Percentiles rank a stretch among this genome's conserved stretches.
Evolutionary conservation across 2,329 filamentous ascomycete genomes (phyloP).

Genomic region (Zarea fungicola): DNA sequence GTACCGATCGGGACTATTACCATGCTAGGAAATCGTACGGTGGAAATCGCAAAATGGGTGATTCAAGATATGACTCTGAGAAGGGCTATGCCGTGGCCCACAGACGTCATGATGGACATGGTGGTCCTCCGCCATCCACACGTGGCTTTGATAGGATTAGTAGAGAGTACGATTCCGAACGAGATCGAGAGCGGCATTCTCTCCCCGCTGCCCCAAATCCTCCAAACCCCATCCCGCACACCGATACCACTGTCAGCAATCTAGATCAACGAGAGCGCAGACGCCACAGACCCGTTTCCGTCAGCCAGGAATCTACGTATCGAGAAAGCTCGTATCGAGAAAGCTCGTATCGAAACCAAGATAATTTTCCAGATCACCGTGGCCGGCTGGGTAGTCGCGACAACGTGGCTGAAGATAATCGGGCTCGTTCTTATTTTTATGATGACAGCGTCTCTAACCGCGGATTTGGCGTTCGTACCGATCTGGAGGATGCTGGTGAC

Average conservation of each 20-base stretch:
- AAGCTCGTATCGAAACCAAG: constrained; percentile 43
- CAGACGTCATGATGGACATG: constrained; percentile 34
- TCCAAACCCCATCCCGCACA: constrained; percentile 22
- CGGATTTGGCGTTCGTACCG: constrained; percentile 49
- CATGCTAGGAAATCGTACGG: constrained; percentile 51
- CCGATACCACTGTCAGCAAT: constrained; percentile 15
- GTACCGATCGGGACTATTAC: constrained; percentile 49
- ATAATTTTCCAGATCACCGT: constrained; percentile 41
- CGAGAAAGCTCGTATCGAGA: constrained; percentile 45
- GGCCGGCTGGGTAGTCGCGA: constrained; percentile 33
- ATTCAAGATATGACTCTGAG: neutral
- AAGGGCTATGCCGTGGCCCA: constrained; percentile 30
- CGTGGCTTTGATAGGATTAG: constrained; percentile 67
- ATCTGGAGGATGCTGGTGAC: constrained; percentile 29
- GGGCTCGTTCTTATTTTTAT: constrained; percentile 32
- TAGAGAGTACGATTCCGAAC: constrained; percentile 41
- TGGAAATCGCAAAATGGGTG: constrained; percentile 31
- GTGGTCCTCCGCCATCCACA: constrained; percentile 62
- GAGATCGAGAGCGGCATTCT: constrained; percentile 25
- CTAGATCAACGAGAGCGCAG: constrained; percentile 20
- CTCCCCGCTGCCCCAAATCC: constrained; percentile 38
- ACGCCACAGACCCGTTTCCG: constrained; percentile 42
- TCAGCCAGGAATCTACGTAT: constrained; percentile 48
- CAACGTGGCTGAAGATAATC: constrained; percentile 22
- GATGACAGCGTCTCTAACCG: constrained; percentile 43